Conservation (phyloP, 2,329 filamentous ascomycete species). For the Pezicula neosporulosa region DNA sequence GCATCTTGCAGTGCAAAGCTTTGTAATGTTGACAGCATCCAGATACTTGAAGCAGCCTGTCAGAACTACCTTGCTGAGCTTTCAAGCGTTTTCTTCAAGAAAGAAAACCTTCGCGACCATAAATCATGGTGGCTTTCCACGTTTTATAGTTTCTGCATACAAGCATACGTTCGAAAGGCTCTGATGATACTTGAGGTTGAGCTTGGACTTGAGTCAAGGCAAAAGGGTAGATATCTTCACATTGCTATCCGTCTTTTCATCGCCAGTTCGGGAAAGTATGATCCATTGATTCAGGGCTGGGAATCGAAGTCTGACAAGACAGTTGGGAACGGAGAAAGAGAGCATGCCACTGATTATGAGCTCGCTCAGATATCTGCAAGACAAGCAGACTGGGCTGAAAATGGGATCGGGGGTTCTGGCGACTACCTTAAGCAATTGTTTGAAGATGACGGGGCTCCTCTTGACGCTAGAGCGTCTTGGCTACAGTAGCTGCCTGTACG, state of each 20-base stretch:
- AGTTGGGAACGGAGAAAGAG: neutral
- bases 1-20: too few relatives aligned
- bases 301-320: neutral
- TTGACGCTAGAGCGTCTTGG: too few relatives aligned
- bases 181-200: neutral
- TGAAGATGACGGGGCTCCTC: neutral
- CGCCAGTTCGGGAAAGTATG: conserved; percentile 9
- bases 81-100: conserved; percentile 12
- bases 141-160: conserved; percentile 16
- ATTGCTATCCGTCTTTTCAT: conserved; percentile 8
- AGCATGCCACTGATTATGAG: neutral
- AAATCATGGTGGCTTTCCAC: conserved; percentile 12
- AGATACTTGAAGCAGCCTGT: too few relatives aligned
- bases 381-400: neutral
- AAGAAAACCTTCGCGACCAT: conserved; percentile 11
- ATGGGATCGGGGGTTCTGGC: neutral
- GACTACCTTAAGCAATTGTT: conserved; percentile 1
- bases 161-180: conserved; percentile 8
- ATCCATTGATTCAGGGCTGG: neutral
- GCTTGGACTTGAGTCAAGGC: neutral
- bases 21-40: too few relatives aligned
- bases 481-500: too few relatives aligned
- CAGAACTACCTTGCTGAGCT: conserved; percentile 10
- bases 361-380: neutral
- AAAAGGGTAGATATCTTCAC: conserved; percentile 5